Conservation (phyloP, 139 green algal species). For the Chlorella ohadii region DNA sequence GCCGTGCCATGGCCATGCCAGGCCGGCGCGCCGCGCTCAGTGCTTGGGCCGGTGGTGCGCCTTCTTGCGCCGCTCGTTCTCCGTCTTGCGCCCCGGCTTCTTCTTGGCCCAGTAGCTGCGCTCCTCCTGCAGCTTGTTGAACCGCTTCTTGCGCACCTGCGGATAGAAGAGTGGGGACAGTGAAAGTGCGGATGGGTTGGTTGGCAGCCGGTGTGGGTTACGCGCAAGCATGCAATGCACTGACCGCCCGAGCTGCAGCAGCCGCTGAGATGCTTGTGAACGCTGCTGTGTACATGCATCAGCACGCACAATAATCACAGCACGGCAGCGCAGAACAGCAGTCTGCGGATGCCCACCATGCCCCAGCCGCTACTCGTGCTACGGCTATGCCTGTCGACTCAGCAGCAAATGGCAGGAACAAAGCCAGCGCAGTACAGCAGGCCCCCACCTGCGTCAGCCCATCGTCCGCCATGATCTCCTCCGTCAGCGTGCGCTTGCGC, state of each 20-base stretch:
- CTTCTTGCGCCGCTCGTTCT: constrained; percentile 47
- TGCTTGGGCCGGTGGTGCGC: constrained; percentile 51
- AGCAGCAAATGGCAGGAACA: too few species aligned
- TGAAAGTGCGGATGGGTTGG: too few species aligned
- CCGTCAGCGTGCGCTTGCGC: constrained; percentile 70
- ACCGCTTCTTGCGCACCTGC: constrained; percentile 61
- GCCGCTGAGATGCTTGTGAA: too few species aligned
- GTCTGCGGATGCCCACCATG: too few species aligned
- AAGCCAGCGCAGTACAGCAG: neutral
- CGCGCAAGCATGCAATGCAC: too few species aligned
- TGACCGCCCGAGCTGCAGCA: too few species aligned
- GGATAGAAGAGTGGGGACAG: neutral
- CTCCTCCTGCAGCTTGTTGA: constrained; percentile 59
- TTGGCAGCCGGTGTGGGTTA: neutral
- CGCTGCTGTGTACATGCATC: too few species aligned
- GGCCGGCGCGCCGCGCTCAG: constrained; percentile 13
- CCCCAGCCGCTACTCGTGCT: too few species aligned
- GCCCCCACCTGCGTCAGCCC: constrained; percentile 45
- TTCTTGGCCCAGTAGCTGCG: constrained; percentile 10
- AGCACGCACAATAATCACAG: too few species aligned
- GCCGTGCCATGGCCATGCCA: too few species aligned
- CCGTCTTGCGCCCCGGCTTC: constrained; percentile 40
- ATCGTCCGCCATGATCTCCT: constrained; percentile 75
- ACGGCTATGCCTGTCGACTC: too few species aligned
- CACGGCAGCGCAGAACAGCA: too few species aligned